A percentile compares a stretch with the other conserved stretches of the same genome.
Conservation (phyloP, 257 asterid species). For the Capsicum rhomboideum region DNA sequence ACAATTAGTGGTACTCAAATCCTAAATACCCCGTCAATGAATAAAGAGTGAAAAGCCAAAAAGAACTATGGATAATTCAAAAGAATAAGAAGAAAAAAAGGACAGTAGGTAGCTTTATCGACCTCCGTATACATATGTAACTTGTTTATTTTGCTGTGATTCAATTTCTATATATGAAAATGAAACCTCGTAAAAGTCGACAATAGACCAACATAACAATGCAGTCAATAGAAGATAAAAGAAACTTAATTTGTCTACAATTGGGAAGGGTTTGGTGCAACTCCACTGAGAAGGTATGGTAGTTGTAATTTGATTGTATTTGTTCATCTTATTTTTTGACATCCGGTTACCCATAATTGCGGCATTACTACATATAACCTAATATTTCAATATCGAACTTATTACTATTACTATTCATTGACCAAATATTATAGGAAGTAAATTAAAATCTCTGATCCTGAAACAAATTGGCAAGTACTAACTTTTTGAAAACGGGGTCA, state of each 20-base stretch:
- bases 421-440: not conserved
- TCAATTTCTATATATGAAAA: not conserved
- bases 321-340: constrained; percentile 20
- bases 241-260: not conserved
- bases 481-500: too few species aligned
- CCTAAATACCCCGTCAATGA: too few species aligned
- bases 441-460: too few species aligned
- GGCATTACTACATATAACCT: not conserved
- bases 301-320: constrained; percentile 31
- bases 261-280: constrained; percentile 28
- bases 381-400: not conserved
- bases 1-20: too few species aligned
- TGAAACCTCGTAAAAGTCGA: not conserved
- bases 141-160: too few species aligned
- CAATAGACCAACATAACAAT: not conserved
- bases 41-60: not conserved
- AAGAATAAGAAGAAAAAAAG: not conserved
- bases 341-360: not conserved
- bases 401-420: not conserved
- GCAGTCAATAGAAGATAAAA: not conserved
- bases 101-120: not conserved
- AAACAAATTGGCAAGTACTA: too few species aligned
- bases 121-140: not conserved
- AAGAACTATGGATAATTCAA: not conserved
- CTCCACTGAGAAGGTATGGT: constrained; percentile 35